phyloP scores from a whole-genome alignment of 2,329 filamentous ascomycete species.

The Volutella citrinella region DNA sequence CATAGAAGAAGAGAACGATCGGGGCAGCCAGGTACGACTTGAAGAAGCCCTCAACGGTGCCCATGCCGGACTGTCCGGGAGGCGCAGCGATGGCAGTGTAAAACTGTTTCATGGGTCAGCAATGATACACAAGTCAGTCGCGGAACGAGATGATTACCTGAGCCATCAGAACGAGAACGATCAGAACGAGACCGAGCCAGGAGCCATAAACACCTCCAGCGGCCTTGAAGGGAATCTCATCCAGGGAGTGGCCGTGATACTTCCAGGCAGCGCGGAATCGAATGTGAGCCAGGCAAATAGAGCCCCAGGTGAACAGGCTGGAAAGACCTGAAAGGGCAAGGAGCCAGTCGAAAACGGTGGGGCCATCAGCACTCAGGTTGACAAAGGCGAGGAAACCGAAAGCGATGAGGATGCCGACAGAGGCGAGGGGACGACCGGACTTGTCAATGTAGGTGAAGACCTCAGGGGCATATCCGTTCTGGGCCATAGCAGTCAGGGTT shows the following conservation, averaged over 20 bases:
- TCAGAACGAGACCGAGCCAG: slow-evolving; percentile 58
- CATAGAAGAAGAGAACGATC: slow-evolving; percentile 55
- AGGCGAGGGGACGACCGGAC: slow-evolving; percentile 47
- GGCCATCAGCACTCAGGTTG: slow-evolving; percentile 43
- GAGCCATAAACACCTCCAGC: slow-evolving; percentile 61
- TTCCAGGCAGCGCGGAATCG: slow-evolving; percentile 63
- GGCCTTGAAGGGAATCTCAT: slow-evolving; percentile 65
- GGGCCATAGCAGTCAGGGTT: slow-evolving; percentile 51
- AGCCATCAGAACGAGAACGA: slow-evolving; percentile 52
- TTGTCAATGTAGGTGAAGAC: slow-evolving; percentile 52
- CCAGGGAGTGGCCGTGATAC: slow-evolving; percentile 55
- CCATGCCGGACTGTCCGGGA: slow-evolving; percentile 29
- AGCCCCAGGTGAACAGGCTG: slow-evolving; percentile 64
- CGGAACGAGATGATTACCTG: slow-evolving; percentile 38
- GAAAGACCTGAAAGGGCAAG: slow-evolving; percentile 61
- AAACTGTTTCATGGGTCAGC: slow-evolving; percentile 34
- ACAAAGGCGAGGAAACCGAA: slow-evolving; percentile 50
- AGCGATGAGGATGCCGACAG: slow-evolving; percentile 42
- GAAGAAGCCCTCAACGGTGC: slow-evolving; percentile 52
- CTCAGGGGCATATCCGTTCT: slow-evolving; percentile 53
- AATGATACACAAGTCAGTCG: slow-evolving; percentile 1
- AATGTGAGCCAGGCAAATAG: slow-evolving; percentile 61
- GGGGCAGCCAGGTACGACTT: slow-evolving; percentile 52
- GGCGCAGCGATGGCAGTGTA: slow-evolving; percentile 45
- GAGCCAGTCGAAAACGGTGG: slow-evolving; percentile 61